Evolutionary conservation across 2,329 filamentous ascomycete species (phyloP).

Genomic region (Exserohilum turcica): DNA sequence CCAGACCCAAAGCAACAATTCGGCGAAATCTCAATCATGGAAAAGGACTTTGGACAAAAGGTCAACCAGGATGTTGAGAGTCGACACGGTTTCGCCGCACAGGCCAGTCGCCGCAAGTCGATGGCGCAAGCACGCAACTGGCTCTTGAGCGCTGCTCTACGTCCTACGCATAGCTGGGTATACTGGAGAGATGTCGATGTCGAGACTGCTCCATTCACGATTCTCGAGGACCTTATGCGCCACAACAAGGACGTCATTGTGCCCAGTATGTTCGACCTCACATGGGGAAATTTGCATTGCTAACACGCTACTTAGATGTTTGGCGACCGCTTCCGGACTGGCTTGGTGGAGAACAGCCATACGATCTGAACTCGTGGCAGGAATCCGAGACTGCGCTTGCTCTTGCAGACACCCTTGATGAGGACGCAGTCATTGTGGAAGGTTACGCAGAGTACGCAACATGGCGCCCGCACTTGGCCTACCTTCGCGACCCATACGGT

Average conservation of each 20-base stretch:
- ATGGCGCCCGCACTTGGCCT: conserved; percentile 95
- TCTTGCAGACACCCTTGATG: conserved; percentile 90
- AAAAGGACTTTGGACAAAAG: conserved; percentile 98
- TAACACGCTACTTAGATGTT: conserved; percentile 62
- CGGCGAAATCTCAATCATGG: conserved; percentile 95
- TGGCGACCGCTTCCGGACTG: conserved; percentile 99
- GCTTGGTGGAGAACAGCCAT: conserved; percentile 97
- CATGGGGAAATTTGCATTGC: conserved; percentile 3
- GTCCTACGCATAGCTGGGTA: conserved; percentile 97
- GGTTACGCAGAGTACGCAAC: conserved; percentile 99
- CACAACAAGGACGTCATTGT: conserved; percentile 99
- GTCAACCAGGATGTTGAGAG: conserved; percentile 98
- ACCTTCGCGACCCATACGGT: conserved; percentile 93
- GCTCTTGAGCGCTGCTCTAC: conserved; percentile 88
- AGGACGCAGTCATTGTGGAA: conserved; percentile 98
- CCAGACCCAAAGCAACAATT: conserved; percentile 81
- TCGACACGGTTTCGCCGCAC: conserved; percentile 94
- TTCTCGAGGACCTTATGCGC: conserved; percentile 95
- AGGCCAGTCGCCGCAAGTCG: conserved; percentile 89
- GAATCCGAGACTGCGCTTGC: conserved; percentile 96
- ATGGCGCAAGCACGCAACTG: conserved; percentile 99
- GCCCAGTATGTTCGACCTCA: conserved; percentile 68
- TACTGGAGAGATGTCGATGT: conserved; percentile 99
- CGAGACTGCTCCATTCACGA: conserved; percentile 94
- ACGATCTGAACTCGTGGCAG: conserved; percentile 98